A percentile compares a stretch with the other conserved stretches of the same genome.
Conservation (phyloP, 176 grass and related monocot genomes). For the Sorghum bicolor region DNA sequence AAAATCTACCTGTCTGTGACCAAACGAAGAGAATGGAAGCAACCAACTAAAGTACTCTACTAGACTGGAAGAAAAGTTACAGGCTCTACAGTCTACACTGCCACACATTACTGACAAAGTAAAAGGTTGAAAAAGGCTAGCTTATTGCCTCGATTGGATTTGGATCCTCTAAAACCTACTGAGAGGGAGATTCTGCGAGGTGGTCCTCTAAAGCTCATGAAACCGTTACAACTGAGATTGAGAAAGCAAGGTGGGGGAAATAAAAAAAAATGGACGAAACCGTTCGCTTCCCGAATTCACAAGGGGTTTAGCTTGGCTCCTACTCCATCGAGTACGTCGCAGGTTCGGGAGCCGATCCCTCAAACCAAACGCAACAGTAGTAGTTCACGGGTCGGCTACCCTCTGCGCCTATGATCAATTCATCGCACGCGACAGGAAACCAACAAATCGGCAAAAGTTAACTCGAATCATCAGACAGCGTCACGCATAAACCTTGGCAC, state of each 20-base stretch:
- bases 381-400: neutral
- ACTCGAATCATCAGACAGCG: neutral
- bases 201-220: neutral
- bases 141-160: neutral
- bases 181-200: neutral
- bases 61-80: neutral
- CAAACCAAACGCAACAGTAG: neutral
- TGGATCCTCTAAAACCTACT: neutral
- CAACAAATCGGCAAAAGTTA: neutral
- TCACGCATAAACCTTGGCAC: neutral
- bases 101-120: neutral
- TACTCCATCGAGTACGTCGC: neutral
- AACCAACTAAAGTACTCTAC: constrained; percentile 5
- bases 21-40: constrained; percentile 28
- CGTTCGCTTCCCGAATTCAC: neutral
- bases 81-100: neutral
- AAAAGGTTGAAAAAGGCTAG: neutral
- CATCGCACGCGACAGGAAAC: neutral
- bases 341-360: too few relatives aligned
- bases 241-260: constrained; percentile 12
- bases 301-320: neutral
- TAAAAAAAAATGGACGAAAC: neutral
- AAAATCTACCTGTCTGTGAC: constrained; percentile 33
- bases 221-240: neutral
- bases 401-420: neutral